These are phyloP conservation scores for Bruguiera sexangula DNA, from an alignment of 345 rosid genomes.

Conservation along the genomic window DNA sequence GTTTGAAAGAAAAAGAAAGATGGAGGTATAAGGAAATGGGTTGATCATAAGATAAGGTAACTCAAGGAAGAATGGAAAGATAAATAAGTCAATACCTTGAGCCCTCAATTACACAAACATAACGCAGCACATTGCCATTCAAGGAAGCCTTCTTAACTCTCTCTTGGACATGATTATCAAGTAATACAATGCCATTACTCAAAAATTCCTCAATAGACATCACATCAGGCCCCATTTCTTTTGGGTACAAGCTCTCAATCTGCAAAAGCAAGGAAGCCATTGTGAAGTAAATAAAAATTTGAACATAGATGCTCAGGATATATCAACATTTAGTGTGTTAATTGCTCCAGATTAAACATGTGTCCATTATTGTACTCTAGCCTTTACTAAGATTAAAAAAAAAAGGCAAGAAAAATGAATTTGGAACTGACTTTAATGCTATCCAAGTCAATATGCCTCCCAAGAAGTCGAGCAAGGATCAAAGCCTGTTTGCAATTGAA, in stretches of 20 bases:
- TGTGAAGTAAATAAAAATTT: constrained; percentile 1
- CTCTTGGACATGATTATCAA: constrained; percentile 58
- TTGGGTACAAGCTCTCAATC: constrained; percentile 88
- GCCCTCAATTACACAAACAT: constrained; percentile 76
- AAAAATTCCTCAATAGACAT: constrained; percentile 78
- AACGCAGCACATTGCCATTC: constrained; percentile 77
- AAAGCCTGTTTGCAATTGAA: constrained; percentile 55
- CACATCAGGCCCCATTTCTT: constrained; percentile 61
- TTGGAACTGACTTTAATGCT: constrained; percentile 53
- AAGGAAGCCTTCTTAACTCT: constrained; percentile 72
- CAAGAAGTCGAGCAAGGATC: constrained; percentile 90
- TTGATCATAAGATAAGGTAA: too few relatives aligned
- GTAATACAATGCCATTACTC: constrained; percentile 46
- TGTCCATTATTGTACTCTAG: neutral
- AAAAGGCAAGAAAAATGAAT: constrained; percentile 1
- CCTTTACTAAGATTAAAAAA: constrained; percentile 1
- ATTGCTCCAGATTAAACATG: neutral
- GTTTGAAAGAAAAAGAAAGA: too few relatives aligned
- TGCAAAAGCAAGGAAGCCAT: constrained; percentile 26
- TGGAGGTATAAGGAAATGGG: too few relatives aligned
- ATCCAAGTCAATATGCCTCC: constrained; percentile 59
- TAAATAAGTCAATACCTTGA: constrained; percentile 48
- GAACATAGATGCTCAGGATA: constrained; percentile 1
- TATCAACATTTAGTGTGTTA: neutral
- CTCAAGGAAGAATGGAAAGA: too few relatives aligned